These are phyloP conservation scores for Sphagnum magellanicum DNA, from an alignment of 228 moss, liverwort and hornwort genomes.

Conservation along the genomic window DNA sequence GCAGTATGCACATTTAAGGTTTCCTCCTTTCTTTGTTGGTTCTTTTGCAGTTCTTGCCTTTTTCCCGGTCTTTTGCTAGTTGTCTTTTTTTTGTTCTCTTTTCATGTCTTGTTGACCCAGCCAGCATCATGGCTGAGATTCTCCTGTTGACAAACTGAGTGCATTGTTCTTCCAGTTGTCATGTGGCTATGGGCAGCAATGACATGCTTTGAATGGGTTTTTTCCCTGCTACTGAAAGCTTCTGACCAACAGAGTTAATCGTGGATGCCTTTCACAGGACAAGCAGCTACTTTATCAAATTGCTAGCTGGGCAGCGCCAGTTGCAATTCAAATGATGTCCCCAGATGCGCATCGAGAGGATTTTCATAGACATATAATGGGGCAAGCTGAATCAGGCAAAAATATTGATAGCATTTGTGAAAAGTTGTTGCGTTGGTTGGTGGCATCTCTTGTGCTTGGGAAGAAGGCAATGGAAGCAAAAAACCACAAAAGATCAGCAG, in stretches of 20 bases:
- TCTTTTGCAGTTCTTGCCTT: too few species aligned
- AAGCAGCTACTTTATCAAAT: slow-evolving; percentile 46
- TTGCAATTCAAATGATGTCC: slow-evolving; percentile 33
- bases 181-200: background rate
- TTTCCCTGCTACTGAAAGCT: background rate
- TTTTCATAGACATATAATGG: background rate
- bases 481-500: background rate
- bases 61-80: background rate
- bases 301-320: slow-evolving; percentile 66
- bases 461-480: slow-evolving; percentile 4
- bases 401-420: slow-evolving; percentile 35
- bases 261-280: slow-evolving; percentile 46
- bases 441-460: slow-evolving; percentile 72
- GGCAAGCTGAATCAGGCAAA: slow-evolving; percentile 4
- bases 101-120: background rate
- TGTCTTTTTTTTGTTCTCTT: background rate
- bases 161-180: background rate
- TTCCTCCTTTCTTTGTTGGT: slow-evolving; percentile 3
- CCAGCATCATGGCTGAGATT: too few species aligned
- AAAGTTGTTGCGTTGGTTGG: slow-evolving; percentile 74
- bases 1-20: slow-evolving; percentile 51
- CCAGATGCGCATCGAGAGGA: background rate
- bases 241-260: background rate
- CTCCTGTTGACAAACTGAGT: too few species aligned
- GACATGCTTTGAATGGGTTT: background rate